A percentile compares a stretch with the other conserved stretches of the same genome.
Evolutionary conservation across 306 rosid genomes (phyloP).

Genomic region (Neltuma alba): DNA sequence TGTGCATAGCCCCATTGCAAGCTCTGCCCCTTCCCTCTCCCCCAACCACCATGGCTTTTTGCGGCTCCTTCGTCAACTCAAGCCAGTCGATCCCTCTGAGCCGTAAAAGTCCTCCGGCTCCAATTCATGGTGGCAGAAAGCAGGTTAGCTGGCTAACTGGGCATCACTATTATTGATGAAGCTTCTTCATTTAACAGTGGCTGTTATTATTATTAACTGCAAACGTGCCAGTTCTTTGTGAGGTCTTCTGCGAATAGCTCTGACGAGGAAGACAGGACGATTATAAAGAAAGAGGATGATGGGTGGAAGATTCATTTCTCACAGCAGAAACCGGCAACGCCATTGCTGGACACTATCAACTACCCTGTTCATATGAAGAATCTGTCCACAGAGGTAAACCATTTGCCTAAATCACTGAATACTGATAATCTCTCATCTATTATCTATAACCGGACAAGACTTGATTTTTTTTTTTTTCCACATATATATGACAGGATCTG

Average conservation of each 20-base stretch:
- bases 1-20: not conserved
- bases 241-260: slow-evolving; percentile 47
- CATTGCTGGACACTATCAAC: slow-evolving; percentile 73
- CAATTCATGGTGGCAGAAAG: slow-evolving; percentile 36
- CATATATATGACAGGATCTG: slow-evolving; percentile 52
- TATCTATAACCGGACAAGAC: not conserved
- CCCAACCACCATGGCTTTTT: slow-evolving; percentile 53
- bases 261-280: slow-evolving; percentile 40
- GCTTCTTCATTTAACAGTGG: not conserved
- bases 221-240: slow-evolving; percentile 43
- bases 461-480: not conserved
- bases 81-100: slow-evolving; percentile 40
- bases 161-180: not conserved
- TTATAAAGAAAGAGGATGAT: slow-evolving; percentile 43
- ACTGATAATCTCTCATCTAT: not conserved
- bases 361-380: slow-evolving; percentile 78
- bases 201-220: not conserved
- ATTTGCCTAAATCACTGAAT: slow-evolving; percentile 5
- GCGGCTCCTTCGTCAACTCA: slow-evolving; percentile 42
- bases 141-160: slow-evolving; percentile 44
- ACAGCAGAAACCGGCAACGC: slow-evolving; percentile 58
- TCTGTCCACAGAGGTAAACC: slow-evolving; percentile 54
- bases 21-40: slow-evolving; percentile 32
- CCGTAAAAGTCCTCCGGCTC: slow-evolving; percentile 24
- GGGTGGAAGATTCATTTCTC: slow-evolving; percentile 60